A percentile compares a stretch with the other conserved stretches of the same genome.
Conservation (phyloP, 108 stramenopile genomes). For the Fragilaria radians region DNA sequence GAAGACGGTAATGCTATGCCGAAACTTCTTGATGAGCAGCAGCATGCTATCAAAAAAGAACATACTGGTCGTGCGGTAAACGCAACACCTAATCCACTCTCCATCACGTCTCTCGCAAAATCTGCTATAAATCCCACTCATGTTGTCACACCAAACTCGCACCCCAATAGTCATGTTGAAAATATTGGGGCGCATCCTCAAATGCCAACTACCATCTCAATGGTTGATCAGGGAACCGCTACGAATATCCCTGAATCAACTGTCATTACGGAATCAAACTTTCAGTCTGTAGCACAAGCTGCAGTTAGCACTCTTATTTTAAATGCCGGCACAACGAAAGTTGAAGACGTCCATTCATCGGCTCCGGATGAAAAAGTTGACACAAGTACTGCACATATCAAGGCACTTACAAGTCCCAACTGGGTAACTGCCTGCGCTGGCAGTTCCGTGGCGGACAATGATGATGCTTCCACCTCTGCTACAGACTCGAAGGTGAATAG, state of each 20-base stretch:
- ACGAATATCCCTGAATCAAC: not conserved
- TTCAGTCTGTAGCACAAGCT: slow-evolving; percentile 70
- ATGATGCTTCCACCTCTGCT: slow-evolving; percentile 11
- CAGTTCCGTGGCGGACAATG: slow-evolving; percentile 11
- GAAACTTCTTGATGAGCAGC: not conserved
- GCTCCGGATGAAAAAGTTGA: slow-evolving; percentile 29
- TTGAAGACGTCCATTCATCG: not conserved
- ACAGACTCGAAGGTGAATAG: slow-evolving; percentile 50
- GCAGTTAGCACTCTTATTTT: slow-evolving; percentile 69
- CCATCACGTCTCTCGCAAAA: not conserved
- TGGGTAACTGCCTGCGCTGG: slow-evolving; percentile 77
- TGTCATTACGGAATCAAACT: slow-evolving; percentile 48
- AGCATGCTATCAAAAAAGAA: no score
- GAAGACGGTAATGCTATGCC: not conserved
- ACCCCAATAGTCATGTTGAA: no score
- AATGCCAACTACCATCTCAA: not conserved
- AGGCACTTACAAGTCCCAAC: slow-evolving; percentile 75
- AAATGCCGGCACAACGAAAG: slow-evolving; percentile 33
- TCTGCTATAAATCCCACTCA: not conserved
- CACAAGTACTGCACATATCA: slow-evolving; percentile 76
- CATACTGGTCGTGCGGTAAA: not conserved
- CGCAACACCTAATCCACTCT: slow-evolving; percentile 23
- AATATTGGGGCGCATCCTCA: no score
- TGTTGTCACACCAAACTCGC: not conserved
- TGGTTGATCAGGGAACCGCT: not conserved